Evolutionary conservation across 2,329 filamentous ascomycete species (phyloP), one percentile per base, ranked within the genome.

Genomic region (Cladophialophora psammophila): DNA sequence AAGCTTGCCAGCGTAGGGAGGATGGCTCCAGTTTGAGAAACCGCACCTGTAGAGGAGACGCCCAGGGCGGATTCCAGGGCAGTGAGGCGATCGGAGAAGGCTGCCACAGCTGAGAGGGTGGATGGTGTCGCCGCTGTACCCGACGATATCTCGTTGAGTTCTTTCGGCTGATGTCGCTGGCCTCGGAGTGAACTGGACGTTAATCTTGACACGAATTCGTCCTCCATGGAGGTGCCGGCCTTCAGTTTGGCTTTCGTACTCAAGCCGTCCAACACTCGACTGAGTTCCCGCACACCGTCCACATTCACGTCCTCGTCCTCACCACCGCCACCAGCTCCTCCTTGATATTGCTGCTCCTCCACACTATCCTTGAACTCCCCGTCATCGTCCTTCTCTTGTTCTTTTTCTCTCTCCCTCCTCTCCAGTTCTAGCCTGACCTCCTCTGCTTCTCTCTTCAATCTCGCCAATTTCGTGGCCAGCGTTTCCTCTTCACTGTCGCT

Each of bases 31-130:
- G 78, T 75, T 31, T 75, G 72, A 54, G 80, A 73, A 65, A 79
- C 77, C 0, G 90, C 86, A 10, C 88, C 85, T 0, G 89, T 87
- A 26, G 89, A 88, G 48, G 88, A 90, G 57, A 97, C 86, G 9
- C 95, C 95, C 34, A 99, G 86, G 1, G 89, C 87, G 72, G 88
- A 88, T 81, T 99, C 95, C 56, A 99, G 83, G 35, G 91, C 82
- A 2, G 90, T 82, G 20, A 99, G 86, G 5, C 95, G 88, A 35
- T 87, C 86, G 76, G 98, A 94, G 74, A 99, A 97, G 69, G 95
- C 91, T 31, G 94, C 92, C 6, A 72, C 92, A 90, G 77, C 93
- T 91, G 38, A 89, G 88, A 40, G 97, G 83, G 32, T 91, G 58
- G 79, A 85, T 53, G 82, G 89, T 50, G 31, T n/a, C 48, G 57